A percentile compares a stretch with the other conserved stretches of the same genome.
phyloP scores from a whole-genome alignment of 139 green algal genomes.

The Tetradesmus lagerheimii region DNA sequence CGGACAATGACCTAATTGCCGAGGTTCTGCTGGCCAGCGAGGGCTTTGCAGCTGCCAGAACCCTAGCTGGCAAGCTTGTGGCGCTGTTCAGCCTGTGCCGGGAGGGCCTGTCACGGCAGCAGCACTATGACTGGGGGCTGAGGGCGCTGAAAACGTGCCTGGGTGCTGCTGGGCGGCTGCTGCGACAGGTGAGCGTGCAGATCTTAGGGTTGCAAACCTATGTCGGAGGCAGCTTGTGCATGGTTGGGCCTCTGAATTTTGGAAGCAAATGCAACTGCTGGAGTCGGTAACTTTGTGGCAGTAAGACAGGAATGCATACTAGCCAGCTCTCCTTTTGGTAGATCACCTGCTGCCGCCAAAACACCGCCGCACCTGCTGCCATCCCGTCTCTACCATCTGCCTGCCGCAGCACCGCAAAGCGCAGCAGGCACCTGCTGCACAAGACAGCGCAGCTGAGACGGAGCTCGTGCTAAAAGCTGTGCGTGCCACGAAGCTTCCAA shows the following conservation, averaged over 20 bases:
- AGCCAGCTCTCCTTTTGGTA: no score
- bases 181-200: conserved; percentile 64
- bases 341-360: neutral
- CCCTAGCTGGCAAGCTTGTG: conserved; percentile 74
- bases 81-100: conserved; percentile 74
- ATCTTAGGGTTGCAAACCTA: no score
- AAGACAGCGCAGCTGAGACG: conserved; percentile 55
- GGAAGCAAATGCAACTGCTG: no score
- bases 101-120: conserved; percentile 77
- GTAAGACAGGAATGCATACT: no score
- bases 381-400: neutral
- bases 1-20: conserved; percentile 86
- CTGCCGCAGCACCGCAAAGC: conserved; percentile 3
- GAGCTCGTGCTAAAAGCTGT: conserved; percentile 79
- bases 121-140: conserved; percentile 92
- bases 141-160: conserved; percentile 71
- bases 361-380: neutral
- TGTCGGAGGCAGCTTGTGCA: no score
- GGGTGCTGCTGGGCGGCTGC: conserved; percentile 54
- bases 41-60: conserved; percentile 71
- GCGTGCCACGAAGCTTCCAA: conserved; percentile 81
- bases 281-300: no score
- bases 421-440: neutral
- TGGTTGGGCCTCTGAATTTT: no score
- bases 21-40: conserved; percentile 82